phyloP scores from a whole-genome alignment of 441 rosid genomes.

The Pelargonium myrrhifolium region DNA sequence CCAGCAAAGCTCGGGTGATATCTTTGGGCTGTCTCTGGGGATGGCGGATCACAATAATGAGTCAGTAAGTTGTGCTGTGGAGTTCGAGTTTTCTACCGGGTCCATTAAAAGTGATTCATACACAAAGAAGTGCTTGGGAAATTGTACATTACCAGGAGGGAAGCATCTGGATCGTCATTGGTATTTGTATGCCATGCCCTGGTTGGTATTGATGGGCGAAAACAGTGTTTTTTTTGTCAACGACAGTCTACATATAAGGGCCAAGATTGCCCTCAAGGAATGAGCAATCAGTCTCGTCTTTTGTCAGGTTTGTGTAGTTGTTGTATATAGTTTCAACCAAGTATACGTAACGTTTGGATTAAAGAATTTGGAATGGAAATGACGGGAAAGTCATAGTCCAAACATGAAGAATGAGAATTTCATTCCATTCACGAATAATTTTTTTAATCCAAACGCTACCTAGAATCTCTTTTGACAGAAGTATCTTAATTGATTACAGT shows the following conservation, averaged over 20 bases:
- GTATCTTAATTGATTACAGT: too few species aligned
- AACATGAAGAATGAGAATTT: too few species aligned
- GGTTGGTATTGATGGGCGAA: slow-evolving; percentile 54
- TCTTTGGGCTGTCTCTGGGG: slow-evolving; percentile 64
- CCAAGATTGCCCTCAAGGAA: slow-evolving; percentile 62
- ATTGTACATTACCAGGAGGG: slow-evolving; percentile 49
- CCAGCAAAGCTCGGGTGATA: slow-evolving; percentile 49
- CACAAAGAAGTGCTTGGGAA: slow-evolving; percentile 46
- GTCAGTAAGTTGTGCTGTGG: slow-evolving; percentile 45
- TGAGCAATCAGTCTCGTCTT: slow-evolving; percentile 8
- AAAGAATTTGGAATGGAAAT: too few species aligned
- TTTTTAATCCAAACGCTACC: too few species aligned
- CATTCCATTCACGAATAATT: too few species aligned
- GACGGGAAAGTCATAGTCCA: too few species aligned
- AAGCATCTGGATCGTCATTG: slow-evolving; percentile 47
- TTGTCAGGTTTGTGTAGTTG: background rate
- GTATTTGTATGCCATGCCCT: slow-evolving; percentile 51
- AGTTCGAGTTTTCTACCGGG: slow-evolving; percentile 70
- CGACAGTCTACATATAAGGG: slow-evolving; percentile 71
- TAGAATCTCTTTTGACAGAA: too few species aligned
- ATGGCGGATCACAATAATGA: slow-evolving; percentile 51
- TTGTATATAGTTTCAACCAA: too few species aligned
- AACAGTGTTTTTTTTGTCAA: slow-evolving; percentile 66
- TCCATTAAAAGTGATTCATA: slow-evolving; percentile 53
- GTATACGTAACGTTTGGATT: too few species aligned